Evolutionary conservation across 2,329 filamentous ascomycete genomes (phyloP), one percentile per base, ranked within the genome.

Genomic region (Penicillium fuscoglaucum): DNA sequence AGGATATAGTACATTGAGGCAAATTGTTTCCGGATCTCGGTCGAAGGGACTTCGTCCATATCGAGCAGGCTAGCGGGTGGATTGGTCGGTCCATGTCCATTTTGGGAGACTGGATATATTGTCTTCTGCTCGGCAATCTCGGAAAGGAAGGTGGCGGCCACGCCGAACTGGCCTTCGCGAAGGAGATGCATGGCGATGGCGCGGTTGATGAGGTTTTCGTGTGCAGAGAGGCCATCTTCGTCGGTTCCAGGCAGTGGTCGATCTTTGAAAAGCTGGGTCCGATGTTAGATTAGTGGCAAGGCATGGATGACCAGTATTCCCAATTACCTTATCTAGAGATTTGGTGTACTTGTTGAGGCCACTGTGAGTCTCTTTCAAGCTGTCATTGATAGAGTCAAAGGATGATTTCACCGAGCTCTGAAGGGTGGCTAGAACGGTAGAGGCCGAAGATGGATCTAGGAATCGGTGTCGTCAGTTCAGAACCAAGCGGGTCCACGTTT

Each of bases 161-260:
- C 93, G 24, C 83, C 83, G 74, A 99, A 99, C 71, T 96, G 90
- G 49, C 95, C 95, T 77, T 98, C 93, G 41, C 95, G 90, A 40
- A 99, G 83, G 24, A 99, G 84, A 72, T 99, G 95, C 92, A 98
- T 97, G 10, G 90, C 90, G 67, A 99, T 96, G 7, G 95, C 93
- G 57, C 93, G 87, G 76, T 97, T 96, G 71, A 98, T 91, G 13
- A 97, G 82, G 17, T 83, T 81, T 4, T 89, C 84, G 64, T 96
- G 87, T 21, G 87, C 84, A 1, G 86, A 87, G 74, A 97, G 86
- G 35, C 87, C 89, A 75, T 96, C 91, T 68, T 91, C 87, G 58
- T 93, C 90, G 69, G 87, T 89, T 15, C 88, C 90, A 0, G 93
- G 86, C 15, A 90, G 80, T 15, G 87, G 85, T 61, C 84, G 84